These are phyloP conservation scores for Uronychia setigera DNA, from an alignment of 73 alveolate species.

Conservation along the genomic window DNA sequence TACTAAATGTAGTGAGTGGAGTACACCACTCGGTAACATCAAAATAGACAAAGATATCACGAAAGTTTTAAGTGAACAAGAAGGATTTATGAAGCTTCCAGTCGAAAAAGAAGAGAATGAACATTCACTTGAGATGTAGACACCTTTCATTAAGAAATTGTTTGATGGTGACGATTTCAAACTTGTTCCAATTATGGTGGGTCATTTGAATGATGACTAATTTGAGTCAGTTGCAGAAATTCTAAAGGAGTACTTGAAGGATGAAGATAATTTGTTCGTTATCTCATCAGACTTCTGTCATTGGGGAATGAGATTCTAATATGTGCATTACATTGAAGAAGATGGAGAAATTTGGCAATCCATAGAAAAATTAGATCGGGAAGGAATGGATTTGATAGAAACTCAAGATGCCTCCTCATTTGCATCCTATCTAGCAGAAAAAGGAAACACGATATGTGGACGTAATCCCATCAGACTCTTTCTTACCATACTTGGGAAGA, in stretches of 20 bases:
- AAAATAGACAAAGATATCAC: conserved; percentile 74
- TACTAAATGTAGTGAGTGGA: conserved; percentile 78
- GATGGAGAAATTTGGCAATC: conserved; percentile 77
- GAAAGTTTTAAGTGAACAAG: conserved; percentile 7
- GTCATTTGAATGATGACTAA: conserved; percentile 71
- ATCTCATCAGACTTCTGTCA: conserved; percentile 96
- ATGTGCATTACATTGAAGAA: conserved; percentile 74
- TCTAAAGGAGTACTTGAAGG: conserved; percentile 81
- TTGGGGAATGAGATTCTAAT: conserved; percentile 90
- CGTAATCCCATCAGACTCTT: conserved; percentile 88
- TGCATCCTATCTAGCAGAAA: conserved; percentile 67
- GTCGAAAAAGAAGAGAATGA: conserved; percentile 88
- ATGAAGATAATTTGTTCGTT: conserved; percentile 84
- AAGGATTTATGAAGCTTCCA: conserved; percentile 63
- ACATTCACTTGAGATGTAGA: conserved; percentile 96
- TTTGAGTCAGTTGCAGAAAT: conserved; percentile 75
- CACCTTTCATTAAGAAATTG: conserved; percentile 89
- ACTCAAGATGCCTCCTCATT: conserved; percentile 65
- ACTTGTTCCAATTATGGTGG: conserved; percentile 94
- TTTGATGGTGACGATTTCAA: conserved; percentile 73
- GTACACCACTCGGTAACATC: conserved; percentile 93
- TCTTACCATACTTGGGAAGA: conserved; percentile 57
- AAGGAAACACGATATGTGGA: conserved; percentile 92
- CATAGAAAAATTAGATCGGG: conserved; percentile 77
- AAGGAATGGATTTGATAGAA: conserved; percentile 76